Base-by-base conservation (phyloP, 73 alveolate species). In the Tetrahymena thermophila region DNA sequence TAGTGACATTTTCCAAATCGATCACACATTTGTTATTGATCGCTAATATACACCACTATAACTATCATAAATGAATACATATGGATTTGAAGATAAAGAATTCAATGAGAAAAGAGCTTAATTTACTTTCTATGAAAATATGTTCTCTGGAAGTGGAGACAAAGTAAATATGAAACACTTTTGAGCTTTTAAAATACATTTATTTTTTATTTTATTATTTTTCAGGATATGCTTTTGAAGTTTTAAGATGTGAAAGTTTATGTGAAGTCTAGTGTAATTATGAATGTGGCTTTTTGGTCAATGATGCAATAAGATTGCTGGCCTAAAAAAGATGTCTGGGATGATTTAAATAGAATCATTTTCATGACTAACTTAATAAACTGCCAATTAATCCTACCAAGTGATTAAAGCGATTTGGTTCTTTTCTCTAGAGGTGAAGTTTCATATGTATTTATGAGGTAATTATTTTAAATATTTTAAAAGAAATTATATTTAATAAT, bases 231-330 rank as follows among this genome's bases (percentile, higher is more conserved):
- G 89, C 37, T 71, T 15, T 56, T 95, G 44, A 58, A 35, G 13
- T 89, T 95, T 35, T 85, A 56, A 35, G 94, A 85, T 85, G 97
- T 95, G 9, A 95, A 57, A 50, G 93, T 95, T 93, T 55, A 42
- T 43, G 97, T 95, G 13, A 94, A 85, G 37, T 93, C 97, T 3
- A 95, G 95, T 42, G 85, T 85, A 34, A 85, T 95, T 34, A 56
- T 57, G 40, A 95, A 95, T 85, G 97, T 95, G 5, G 97, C 95
- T 0, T 95, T 95, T 31, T 95, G 97, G 97, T 85, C 95, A 17
- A 85, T 71, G 94, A 85, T 95, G 44, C 89, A 95, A 35, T 55
- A 95, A 55, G 35, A 43, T 10, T 95, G 97, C 84, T 95, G 97
- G 97, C 97, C 97, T 1, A 43, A 44, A 34, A 42, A 95, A 55